Evolutionary conservation across 2,329 filamentous ascomycete genomes (phyloP).

Genomic region (Diaporthe australafricana): DNA sequence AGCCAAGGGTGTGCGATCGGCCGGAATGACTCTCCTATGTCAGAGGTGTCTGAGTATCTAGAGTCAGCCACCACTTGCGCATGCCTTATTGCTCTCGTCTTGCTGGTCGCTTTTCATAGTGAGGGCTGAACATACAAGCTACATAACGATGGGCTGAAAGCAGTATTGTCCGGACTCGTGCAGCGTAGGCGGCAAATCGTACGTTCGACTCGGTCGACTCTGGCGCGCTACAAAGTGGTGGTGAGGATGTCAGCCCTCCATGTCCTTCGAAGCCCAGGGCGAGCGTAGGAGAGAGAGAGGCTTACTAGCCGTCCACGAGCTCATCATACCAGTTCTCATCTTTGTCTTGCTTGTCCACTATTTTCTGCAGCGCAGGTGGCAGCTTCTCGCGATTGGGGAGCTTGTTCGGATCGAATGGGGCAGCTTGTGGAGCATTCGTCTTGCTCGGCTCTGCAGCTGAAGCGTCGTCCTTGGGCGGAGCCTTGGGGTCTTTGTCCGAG

Average conservation of each 20-base stretch:
- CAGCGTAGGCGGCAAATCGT: conserved; percentile 93
- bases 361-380: conserved; percentile 65
- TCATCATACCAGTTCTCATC: conserved; percentile 83
- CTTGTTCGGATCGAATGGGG: conserved; percentile 57
- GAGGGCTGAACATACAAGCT: conserved; percentile 69
- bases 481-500: conserved; percentile 44
- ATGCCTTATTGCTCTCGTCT: neutral
- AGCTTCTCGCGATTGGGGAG: conserved; percentile 64
- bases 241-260: neutral
- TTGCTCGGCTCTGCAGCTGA: conserved; percentile 35
- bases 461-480: conserved; percentile 38
- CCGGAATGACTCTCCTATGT: conserved; percentile 96
- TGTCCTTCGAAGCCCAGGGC: neutral
- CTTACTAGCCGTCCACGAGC: conserved; percentile 82
- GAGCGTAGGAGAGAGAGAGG: neutral
- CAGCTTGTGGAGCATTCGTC: conserved; percentile 36
- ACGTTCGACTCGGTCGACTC: conserved; percentile 87
- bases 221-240: conserved; percentile 67
- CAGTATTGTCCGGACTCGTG: conserved; percentile 86
- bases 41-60: conserved; percentile 69
- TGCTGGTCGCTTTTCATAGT: no score
- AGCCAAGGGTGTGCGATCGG: conserved; percentile 89
- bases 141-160: conserved; percentile 94
- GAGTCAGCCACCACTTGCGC: neutral
- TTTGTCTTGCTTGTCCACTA: conserved; percentile 67